Evolutionary conservation across 129 eudicot genomes (phyloP).

Genomic region (Pittosporum tobira): DNA sequence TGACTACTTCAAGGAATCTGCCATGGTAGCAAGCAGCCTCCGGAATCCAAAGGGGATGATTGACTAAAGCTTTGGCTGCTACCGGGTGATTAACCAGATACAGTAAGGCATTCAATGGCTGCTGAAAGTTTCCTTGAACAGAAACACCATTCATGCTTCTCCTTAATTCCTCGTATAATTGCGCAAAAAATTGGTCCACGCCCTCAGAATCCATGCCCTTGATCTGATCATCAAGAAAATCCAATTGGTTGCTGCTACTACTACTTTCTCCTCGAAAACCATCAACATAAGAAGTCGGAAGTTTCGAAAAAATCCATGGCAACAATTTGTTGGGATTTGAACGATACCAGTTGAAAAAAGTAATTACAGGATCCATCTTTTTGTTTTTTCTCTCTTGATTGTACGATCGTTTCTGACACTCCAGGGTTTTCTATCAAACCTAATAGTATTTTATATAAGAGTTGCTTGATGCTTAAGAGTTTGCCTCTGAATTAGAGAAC

Average conservation of each 20-base stretch:
- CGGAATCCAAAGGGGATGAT: constrained; percentile 89
- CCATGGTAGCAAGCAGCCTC: constrained; percentile 64
- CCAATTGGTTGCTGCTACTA: too few species aligned
- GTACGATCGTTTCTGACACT: too few species aligned
- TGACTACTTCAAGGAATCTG: constrained; percentile 77
- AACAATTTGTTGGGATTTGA: too few species aligned
- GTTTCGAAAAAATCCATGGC: constrained; percentile 61
- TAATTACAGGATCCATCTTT: too few species aligned
- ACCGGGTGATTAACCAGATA: constrained; percentile 61
- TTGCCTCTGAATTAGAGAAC: too few species aligned
- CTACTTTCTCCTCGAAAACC: constrained; percentile 53
- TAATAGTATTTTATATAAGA: too few species aligned
- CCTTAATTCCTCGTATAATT: constrained; percentile 87
- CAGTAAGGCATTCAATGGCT: constrained; percentile 79
- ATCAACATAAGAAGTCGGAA: constrained; percentile 47
- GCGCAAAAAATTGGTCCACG: constrained; percentile 66
- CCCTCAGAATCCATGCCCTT: constrained; percentile 72
- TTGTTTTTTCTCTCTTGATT: too few species aligned
- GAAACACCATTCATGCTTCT: constrained; percentile 72
- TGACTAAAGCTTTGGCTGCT: constrained; percentile 72
- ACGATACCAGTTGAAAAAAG: too few species aligned
- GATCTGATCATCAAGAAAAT: constrained; percentile 46
- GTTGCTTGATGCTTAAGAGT: too few species aligned
- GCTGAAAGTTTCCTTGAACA: constrained; percentile 92
- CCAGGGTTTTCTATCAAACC: too few species aligned